Evolutionary conservation across 768 basidiomycete genomes (phyloP), one percentile per base, ranked within the genome.

Genomic region (Hemileccinum impolitum): DNA sequence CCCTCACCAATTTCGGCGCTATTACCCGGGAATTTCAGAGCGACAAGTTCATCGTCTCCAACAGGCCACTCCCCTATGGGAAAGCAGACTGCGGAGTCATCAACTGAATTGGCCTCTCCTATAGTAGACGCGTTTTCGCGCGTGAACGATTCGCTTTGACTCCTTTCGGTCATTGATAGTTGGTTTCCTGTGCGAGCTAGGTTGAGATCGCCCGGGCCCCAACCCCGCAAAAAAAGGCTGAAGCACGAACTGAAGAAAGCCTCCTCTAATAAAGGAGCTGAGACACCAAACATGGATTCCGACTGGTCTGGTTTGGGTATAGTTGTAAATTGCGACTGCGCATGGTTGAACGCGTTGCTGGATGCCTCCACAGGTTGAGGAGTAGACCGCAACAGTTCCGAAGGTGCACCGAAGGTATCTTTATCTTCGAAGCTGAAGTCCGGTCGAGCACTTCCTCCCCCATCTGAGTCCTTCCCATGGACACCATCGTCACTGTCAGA

Each of bases 1-100:
- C 48, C 60, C 11, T 66, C 55, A 19, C 66, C 64, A 4, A 60
- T 54, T 21, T 59, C 56, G 8, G 19, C 2, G 8, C 4, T 28
- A 32, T 60, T 57, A 17, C 67, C 68, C 12, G 59, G 60, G 10
- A 54, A 58, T 13, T 69, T 67, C 47, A 69, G 59, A 17, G 65
- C 56, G 49, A 64, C 66, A 7, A 75, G 64, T 63, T 85, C 90
- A 54, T 92, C 90, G 56, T 91, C 89, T 11, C 80, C 87, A 58
- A 72, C 81, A 37, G 72, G 79, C 88, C 89, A 90, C 7, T 82
- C 81, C 28, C 77, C 76, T 15, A 71, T 72, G 21, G 61, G 34
- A 47, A 66, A 65, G 12, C 49, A 57, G 15, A 37, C 25, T 18
- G n/a, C 5, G 6, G 37, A 13, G 6, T 39, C 43, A 18, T 32